Conservation (phyloP, 1,284 basidiomycete genomes). For the Pseudozyma sp. region DNA sequence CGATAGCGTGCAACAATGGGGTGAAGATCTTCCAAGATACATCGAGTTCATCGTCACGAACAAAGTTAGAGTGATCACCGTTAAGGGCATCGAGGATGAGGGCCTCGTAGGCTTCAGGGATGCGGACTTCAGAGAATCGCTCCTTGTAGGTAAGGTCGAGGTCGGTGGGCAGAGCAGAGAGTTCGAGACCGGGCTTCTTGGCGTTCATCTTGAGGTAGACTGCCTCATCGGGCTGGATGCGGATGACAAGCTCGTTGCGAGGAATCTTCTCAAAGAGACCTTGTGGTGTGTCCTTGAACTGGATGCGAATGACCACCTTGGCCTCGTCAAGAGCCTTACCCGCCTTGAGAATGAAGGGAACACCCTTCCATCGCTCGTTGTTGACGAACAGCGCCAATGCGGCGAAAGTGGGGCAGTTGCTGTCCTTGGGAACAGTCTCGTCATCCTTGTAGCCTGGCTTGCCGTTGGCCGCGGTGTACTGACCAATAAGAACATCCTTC, state of each 20-base stretch:
- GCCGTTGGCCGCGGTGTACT: conserved; percentile 66
- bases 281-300: conserved; percentile 63
- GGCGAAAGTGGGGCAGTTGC: conserved; percentile 69
- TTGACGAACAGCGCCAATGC: conserved; percentile 66
- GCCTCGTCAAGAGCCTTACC: conserved; percentile 68
- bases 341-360: conserved; percentile 68
- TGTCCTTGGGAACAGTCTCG: conserved; percentile 70
- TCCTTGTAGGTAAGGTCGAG: conserved; percentile 65
- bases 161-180: conserved; percentile 57
- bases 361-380: conserved; percentile 66
- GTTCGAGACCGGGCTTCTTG: conserved; percentile 64
- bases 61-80: conserved; percentile 69
- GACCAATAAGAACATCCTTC: conserved; percentile 68
- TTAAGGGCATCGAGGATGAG: conserved; percentile 68
- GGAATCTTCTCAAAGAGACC: conserved; percentile 52
- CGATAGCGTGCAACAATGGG: conserved; percentile 66
- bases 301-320: conserved; percentile 66
- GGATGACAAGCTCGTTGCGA: conserved; percentile 67
- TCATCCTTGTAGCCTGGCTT: conserved; percentile 71
- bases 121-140: conserved; percentile 61
- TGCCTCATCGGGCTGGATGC: conserved; percentile 67
- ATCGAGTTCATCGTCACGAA: conserved; percentile 69
- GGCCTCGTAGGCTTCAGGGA: conserved; percentile 69
- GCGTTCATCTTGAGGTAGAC: conserved; percentile 66
- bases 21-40: conserved; percentile 69